Base-by-base conservation (phyloP, 106 monocot genomes). In the Posidonia australis region DNA sequence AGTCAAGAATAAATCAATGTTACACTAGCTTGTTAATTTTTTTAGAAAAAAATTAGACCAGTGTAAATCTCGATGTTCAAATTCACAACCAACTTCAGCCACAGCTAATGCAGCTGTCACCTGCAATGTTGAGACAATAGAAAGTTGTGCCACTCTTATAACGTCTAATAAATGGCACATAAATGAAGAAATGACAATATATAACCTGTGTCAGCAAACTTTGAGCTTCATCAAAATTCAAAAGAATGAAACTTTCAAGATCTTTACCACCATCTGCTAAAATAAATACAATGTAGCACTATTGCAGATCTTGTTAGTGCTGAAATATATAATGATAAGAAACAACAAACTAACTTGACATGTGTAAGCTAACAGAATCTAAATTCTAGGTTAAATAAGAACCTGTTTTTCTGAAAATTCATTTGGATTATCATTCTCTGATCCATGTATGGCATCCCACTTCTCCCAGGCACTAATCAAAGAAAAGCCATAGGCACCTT, bases 1-100 rank as follows among this genome's bases (percentile, higher is more conserved):
- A 36, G 31, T 19, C 29, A 44, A 55, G 30, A 43, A 27, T 20
- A 53, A 1, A 18, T 30, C 30, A 3, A 51, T 67, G 24, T 13
- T 13, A 10, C 16, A 22, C 9, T 31, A 54, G 52, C 24, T 13
- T 32, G 1, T 36, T n/a, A n/a, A n/a, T n/a, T n/a, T n/a, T n/a
- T n/a, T 12, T 52, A 13, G 5, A 51, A 54, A 51, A 1, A 1
- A 46, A 62, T n/a, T 52, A 61, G 10, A 96, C 98, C 98, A 98
- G 61, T 98, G 98, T 54, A 98, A 72, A 67, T 98, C 98, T 70
- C 98, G 77, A 68, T 98, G 98, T 74, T 98, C 98, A 88, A 98
- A 98, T 83, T 98, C 83, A 63, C 87, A 98, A 23, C 85, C 82
- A 71, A 65, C 60, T 77, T 98, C 98, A 56, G 98, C 98, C 18